Base-by-base conservation (phyloP, 2,329 filamentous ascomycete genomes). In the Neofusicoccum umdonicola region DNA sequence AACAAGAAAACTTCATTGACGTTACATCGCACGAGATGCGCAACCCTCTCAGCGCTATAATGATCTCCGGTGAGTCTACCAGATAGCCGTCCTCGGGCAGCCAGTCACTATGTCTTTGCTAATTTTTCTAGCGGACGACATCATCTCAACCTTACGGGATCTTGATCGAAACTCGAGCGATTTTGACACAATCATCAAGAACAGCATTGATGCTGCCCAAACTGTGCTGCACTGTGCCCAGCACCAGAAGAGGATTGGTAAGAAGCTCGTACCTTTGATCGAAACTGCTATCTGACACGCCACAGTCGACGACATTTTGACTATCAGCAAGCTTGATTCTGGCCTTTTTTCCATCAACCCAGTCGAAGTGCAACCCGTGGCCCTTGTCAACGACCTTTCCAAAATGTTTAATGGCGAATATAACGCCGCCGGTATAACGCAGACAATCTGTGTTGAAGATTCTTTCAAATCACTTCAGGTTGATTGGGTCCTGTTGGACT, bases 1-100 rank as follows among this genome's bases (percentile, higher is more conserved):
- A 75, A 42, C 73, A 74, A 41, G 74, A 76, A 19, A 73, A 74
- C 31, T 76, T 76, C 61, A 76, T 76, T n/a, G 73, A 76, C 50
- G 75, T 76, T 19, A 75, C 72, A 0, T 73, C 71, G 8, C 74
- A 76, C 45, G 74, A 76, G 65, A 76, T 76, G 72, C 65, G 74
- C n/a, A 72, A 76, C 48, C 63, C 63, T 4, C 45, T 64, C 13
- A 64, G 63, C 22, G 63, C 63, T 2, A 64, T 64, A 44, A 64
- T 64, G 63, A 64, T 64, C 19, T 64, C 63, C 17, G 62, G 50
- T 64, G 50, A 63, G 61, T 54, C 34, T 19, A 51, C 4, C 22
- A 11, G 58, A 15, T 41, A 8, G 58, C 45, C 42, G 44, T 62
- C 35, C 3, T 17, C 6, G 45, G 58, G 4, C 44, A 62, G 47